Evolutionary conservation across 345 rosid species (phyloP).

Genomic region (Corchorus capsularis): DNA sequence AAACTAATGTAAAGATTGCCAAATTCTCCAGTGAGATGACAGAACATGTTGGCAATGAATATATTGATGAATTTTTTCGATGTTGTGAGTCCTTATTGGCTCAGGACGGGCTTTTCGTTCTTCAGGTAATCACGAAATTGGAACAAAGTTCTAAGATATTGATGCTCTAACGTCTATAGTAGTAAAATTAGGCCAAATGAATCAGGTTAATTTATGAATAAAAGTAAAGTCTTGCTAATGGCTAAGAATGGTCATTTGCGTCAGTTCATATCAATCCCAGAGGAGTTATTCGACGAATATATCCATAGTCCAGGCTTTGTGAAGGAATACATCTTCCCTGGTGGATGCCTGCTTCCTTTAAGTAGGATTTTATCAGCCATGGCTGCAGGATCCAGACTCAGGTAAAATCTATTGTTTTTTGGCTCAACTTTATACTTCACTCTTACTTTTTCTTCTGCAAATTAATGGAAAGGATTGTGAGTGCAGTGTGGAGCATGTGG

Average conservation of each 20-base stretch:
- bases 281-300: constrained; percentile 67
- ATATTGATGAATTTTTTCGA: constrained; percentile 72
- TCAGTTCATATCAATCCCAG: constrained; percentile 83
- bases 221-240: neutral
- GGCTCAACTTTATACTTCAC: neutral
- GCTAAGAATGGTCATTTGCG: neutral
- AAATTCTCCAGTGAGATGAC: constrained; percentile 69
- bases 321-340: constrained; percentile 91
- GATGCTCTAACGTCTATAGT: neutral
- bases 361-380: constrained; percentile 71
- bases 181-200: too few species aligned
- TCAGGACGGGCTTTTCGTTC: constrained; percentile 64
- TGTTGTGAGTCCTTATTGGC: constrained; percentile 73
- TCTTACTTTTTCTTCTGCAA: neutral
- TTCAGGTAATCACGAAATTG: constrained; percentile 55
- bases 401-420: constrained; percentile 34
- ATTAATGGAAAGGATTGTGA: neutral
- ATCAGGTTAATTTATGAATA: too few species aligned
- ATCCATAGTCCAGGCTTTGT: constrained; percentile 74
- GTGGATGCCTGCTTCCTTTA: constrained; percentile 77
- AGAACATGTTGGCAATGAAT: constrained; percentile 89
- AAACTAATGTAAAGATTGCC: neutral
- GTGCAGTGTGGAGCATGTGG: constrained; percentile 78
- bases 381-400: constrained; percentile 70
- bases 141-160: neutral